phyloP scores from a whole-genome alignment of 306 rosid species.

The Acacia confusa region DNA sequence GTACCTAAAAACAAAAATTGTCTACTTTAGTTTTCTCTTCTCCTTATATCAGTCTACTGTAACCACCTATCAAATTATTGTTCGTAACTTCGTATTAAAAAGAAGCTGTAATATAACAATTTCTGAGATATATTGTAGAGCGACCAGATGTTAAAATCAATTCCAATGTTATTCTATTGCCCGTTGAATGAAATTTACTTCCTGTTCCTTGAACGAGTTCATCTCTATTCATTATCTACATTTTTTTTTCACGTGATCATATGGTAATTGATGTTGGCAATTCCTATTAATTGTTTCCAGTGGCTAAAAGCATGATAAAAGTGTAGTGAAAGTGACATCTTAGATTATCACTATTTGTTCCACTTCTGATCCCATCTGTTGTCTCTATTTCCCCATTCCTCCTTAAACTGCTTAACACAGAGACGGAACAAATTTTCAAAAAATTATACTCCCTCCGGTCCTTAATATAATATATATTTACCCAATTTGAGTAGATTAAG shows the following conservation, averaged over 20 bases:
- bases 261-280: background rate
- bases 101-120: background rate
- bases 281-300: background rate
- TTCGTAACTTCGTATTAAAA: background rate
- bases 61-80: background rate
- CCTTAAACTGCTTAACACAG: background rate
- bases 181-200: background rate
- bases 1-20: background rate
- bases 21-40: conserved; percentile 12
- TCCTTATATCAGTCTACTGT: conserved; percentile 6
- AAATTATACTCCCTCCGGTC: background rate
- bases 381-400: background rate
- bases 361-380: background rate
- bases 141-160: too few relatives aligned
- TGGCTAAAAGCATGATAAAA: background rate
- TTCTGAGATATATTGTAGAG: background rate
- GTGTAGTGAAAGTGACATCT: background rate
- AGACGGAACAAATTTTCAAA: background rate
- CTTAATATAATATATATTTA: too few relatives aligned
- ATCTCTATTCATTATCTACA: background rate
- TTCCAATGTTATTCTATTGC: background rate
- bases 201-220: conserved; percentile 3
- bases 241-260: background rate
- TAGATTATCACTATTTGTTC: background rate
- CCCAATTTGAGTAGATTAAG: too few relatives aligned